A percentile compares a stretch with the other conserved stretches of the same genome.
Conservation (phyloP, 768 basidiomycete genomes). For the Lyophyllum decastes region DNA sequence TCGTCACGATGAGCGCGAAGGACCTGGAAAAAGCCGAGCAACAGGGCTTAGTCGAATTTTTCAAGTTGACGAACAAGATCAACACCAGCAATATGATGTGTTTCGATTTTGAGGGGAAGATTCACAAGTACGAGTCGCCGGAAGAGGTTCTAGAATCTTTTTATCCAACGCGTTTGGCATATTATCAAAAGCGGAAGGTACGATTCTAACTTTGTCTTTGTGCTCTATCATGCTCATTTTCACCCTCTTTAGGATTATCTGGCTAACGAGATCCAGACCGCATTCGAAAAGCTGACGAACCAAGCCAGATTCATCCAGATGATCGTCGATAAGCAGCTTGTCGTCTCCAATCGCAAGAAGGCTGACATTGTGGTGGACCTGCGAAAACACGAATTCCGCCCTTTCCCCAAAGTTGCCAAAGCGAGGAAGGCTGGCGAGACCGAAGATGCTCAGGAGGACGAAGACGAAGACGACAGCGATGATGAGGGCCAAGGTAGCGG, state of each 20-base stretch:
- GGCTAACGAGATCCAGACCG: conserved; percentile 76
- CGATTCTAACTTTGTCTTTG: conserved; percentile 11
- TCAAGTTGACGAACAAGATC: conserved; percentile 85
- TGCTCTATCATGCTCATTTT: neutral
- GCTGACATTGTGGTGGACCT: conserved; percentile 83
- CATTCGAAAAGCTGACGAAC: conserved; percentile 85
- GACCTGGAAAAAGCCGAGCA: conserved; percentile 85
- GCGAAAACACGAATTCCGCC: conserved; percentile 81
- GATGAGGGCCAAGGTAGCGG: conserved; percentile 26
- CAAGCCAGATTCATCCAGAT: conserved; percentile 97
- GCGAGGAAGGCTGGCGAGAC: conserved; percentile 68
- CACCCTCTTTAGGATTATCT: conserved; percentile 66
- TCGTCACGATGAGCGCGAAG: conserved; percentile 76
- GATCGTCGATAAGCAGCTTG: conserved; percentile 85
- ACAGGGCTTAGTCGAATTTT: conserved; percentile 88
- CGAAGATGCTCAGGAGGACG: conserved; percentile 56
- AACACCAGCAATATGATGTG: conserved; percentile 98
- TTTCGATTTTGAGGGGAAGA: conserved; percentile 95
- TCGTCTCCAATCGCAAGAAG: conserved; percentile 87
- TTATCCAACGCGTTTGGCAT: conserved; percentile 83
- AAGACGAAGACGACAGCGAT: conserved; percentile 40
- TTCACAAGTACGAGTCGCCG: conserved; percentile 86
- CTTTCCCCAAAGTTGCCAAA: conserved; percentile 81
- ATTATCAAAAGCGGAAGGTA: conserved; percentile 96
- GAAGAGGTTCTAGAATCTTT: conserved; percentile 95